Conservation (phyloP, 2,329 filamentous ascomycete genomes). For the Diaporthe longicolla region DNA sequence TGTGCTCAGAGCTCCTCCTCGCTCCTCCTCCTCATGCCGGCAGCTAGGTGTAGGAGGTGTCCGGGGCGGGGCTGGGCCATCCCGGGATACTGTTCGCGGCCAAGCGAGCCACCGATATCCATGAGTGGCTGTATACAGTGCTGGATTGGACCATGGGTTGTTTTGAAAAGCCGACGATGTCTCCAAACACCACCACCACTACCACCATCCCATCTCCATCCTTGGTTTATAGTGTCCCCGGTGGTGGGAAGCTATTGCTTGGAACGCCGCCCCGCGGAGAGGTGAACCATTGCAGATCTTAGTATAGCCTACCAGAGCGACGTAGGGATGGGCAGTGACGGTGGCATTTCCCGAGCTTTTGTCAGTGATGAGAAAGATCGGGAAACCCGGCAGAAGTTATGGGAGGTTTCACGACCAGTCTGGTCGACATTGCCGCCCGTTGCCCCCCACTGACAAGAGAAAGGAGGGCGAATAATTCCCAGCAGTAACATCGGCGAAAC, state of each 20-base stretch:
- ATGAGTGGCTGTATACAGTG: neutral
- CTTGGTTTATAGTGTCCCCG: neutral
- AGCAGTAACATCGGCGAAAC: slow-evolving; percentile 1
- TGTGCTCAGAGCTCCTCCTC: neutral
- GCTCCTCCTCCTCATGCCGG: neutral
- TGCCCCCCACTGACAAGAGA: neutral
- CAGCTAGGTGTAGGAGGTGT: neutral
- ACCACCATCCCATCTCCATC: slow-evolving; percentile 1
- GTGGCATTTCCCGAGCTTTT: neutral
- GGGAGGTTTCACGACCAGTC: too few species aligned
- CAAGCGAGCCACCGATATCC: neutral
- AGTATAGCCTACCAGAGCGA: neutral
- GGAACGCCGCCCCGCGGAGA: neutral
- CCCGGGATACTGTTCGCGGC: neutral
- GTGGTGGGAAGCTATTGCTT: neutral
- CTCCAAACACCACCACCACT: slow-evolving; percentile 5
- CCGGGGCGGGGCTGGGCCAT: neutral
- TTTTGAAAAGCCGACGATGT: neutral
- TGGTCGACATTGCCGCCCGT: neutral
- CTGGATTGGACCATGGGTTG: neutral
- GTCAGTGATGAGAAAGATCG: neutral
- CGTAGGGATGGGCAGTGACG: neutral
- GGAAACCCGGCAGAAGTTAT: neutral
- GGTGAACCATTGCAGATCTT: slow-evolving; percentile 23
- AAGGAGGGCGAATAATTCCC: neutral